Evolutionary conservation across 805 yeast genomes (phyloP).

Genomic region (Metschnikowia koreensis): DNA sequence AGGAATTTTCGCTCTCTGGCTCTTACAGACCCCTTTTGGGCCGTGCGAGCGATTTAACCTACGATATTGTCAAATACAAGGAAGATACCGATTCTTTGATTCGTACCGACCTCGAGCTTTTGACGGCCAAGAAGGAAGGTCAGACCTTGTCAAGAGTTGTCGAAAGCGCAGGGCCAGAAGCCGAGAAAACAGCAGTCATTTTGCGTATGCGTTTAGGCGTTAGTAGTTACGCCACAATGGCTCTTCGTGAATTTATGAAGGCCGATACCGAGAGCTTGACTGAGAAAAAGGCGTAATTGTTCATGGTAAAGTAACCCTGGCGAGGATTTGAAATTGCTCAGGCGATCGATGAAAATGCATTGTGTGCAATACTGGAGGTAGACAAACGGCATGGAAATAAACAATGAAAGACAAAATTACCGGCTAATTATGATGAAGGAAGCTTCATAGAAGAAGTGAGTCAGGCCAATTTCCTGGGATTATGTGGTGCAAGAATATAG

Average conservation of each 20-base stretch:
- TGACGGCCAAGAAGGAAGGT: constrained; percentile 26
- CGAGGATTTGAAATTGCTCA: no score
- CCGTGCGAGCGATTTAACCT: constrained; percentile 63
- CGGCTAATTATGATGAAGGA: no score
- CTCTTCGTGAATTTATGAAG: constrained; percentile 85
- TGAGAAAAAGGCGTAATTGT: neutral
- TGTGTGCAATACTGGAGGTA: no score
- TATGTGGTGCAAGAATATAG: no score
- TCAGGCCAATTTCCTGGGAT: no score
- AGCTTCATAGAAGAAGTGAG: no score
- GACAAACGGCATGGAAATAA: no score
- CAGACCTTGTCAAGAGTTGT: constrained; percentile 24
- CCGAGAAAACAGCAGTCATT: constrained; percentile 60
- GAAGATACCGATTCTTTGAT: constrained; percentile 70
- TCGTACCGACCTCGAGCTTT: constrained; percentile 67
- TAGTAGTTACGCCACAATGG: constrained; percentile 97
- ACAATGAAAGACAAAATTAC: no score
- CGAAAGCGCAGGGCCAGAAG: constrained; percentile 25
- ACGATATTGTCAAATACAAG: constrained; percentile 57
- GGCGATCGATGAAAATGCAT: no score
- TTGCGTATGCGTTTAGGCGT: constrained; percentile 75
- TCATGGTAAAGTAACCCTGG: no score
- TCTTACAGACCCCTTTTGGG: constrained; percentile 75
- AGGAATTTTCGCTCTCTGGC: constrained; percentile 91
- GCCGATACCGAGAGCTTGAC: constrained; percentile 39